Evolutionary conservation across 1,284 basidiomycete species (phyloP).

Genomic region (Naganishia albida): DNA sequence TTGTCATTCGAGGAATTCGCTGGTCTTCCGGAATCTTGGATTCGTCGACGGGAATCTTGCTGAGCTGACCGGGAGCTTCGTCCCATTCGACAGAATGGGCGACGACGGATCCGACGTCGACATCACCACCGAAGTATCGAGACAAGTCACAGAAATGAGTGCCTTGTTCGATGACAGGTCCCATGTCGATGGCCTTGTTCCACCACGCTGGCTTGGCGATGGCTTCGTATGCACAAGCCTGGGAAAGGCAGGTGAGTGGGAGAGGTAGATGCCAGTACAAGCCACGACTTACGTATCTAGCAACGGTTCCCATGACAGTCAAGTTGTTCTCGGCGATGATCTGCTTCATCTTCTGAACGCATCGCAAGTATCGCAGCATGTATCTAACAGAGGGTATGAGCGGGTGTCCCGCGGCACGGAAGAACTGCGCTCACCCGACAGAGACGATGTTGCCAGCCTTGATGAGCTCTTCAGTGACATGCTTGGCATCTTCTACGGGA

Average conservation of each 20-base stretch:
- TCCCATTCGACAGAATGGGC: slow-evolving; percentile 89
- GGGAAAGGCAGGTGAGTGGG: not conserved
- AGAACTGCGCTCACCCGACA: slow-evolving; percentile 66
- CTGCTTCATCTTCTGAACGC: slow-evolving; percentile 96
- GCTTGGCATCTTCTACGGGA: slow-evolving; percentile 60
- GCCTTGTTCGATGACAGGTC: slow-evolving; percentile 94
- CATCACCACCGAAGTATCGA: slow-evolving; percentile 97
- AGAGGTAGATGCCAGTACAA: not conserved
- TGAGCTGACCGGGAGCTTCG: slow-evolving; percentile 73
- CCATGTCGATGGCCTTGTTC: slow-evolving; percentile 80
- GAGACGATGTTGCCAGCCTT: slow-evolving; percentile 77
- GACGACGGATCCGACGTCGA: slow-evolving; percentile 78
- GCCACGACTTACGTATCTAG: slow-evolving; percentile 73
- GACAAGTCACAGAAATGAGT: slow-evolving; percentile 82
- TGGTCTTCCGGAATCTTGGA: slow-evolving; percentile 51
- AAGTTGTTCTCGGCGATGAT: slow-evolving; percentile 93
- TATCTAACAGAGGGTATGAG: slow-evolving; percentile 48
- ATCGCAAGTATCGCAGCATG: slow-evolving; percentile 90
- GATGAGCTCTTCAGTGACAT: slow-evolving; percentile 69
- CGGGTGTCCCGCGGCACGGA: not conserved
- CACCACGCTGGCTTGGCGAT: slow-evolving; percentile 95
- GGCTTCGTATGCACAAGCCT: slow-evolving; percentile 77
- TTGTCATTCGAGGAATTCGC: slow-evolving; percentile 54
- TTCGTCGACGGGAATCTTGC: slow-evolving; percentile 62
- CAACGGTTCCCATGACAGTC: slow-evolving; percentile 95